Evolutionary conservation across 371 early-diverging fungal species (phyloP).

Genomic region (Catenaria anguillulae): DNA sequence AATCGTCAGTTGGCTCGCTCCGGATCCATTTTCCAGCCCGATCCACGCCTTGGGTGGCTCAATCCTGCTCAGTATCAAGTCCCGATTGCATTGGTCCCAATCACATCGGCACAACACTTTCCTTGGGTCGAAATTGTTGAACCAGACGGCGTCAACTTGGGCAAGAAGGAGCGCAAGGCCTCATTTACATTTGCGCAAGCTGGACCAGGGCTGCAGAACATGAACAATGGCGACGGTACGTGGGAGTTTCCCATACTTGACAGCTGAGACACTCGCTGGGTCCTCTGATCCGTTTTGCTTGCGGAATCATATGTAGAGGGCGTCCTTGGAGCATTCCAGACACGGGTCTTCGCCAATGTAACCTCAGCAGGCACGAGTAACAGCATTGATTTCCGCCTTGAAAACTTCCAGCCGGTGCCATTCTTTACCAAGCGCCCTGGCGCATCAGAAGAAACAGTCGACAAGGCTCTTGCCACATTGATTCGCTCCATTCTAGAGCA

Average conservation of each 20-base stretch:
- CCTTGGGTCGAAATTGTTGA: conserved; percentile 22
- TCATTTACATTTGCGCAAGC: neutral
- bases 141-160: conserved; percentile 13
- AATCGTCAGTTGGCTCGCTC: neutral
- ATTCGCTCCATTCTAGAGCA: conserved; percentile 13
- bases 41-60: conserved; percentile 29
- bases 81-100: conserved; percentile 12
- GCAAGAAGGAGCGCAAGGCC: neutral
- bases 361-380: neutral
- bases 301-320: conserved; percentile 9
- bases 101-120: conserved; percentile 18
- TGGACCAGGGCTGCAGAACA: neutral
- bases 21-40: conserved; percentile 21
- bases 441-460: neutral
- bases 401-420: conserved; percentile 27
- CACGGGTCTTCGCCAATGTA: conserved; percentile 13
- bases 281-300: too few species aligned
- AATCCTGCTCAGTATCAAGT: conserved; percentile 9
- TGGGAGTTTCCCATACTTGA: too few species aligned
- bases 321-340: conserved; percentile 23
- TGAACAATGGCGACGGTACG: too few species aligned
- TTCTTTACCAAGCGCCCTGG: conserved; percentile 12
- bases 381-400: conserved; percentile 6
- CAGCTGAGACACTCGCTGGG: too few species aligned
- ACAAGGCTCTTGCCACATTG: conserved; percentile 5